Evolutionary conservation across 495 filamentous ascomycete genomes (phyloP).

Genomic region (Parathielavia appendiculata): DNA sequence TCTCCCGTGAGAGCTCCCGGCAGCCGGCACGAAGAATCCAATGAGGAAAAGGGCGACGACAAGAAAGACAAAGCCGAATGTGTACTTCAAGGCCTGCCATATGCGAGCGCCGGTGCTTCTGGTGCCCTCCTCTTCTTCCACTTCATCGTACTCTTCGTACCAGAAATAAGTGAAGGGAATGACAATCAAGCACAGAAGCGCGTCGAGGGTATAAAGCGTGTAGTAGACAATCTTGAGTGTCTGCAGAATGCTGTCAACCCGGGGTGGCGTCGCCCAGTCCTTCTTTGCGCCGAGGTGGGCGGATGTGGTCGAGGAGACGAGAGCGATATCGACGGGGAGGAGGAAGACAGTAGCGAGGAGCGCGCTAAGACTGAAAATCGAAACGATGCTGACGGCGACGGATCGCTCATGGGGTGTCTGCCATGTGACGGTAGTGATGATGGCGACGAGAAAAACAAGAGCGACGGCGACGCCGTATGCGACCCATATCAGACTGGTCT

Average conservation of each 20-base stretch:
- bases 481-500: slow-evolving; percentile 83
- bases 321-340: slow-evolving; percentile 89
- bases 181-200: slow-evolving; percentile 80
- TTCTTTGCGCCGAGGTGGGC: slow-evolving; percentile 76
- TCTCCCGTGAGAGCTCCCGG: slow-evolving; percentile 54
- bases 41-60: slow-evolving; percentile 80
- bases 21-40: slow-evolving; percentile 86
- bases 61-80: slow-evolving; percentile 73
- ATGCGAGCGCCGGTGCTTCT: slow-evolving; percentile 63
- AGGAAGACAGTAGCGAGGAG: slow-evolving; percentile 90
- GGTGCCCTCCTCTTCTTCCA: slow-evolving; percentile 69
- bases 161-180: slow-evolving; percentile 97
- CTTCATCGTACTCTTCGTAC: slow-evolving; percentile 94
- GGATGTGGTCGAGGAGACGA: slow-evolving; percentile 82
- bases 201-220: slow-evolving; percentile 84
- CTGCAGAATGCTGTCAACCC: slow-evolving; percentile 67
- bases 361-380: slow-evolving; percentile 76
- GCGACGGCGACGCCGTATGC: slow-evolving; percentile 78
- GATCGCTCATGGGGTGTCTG: slow-evolving; percentile 85
- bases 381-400: slow-evolving; percentile 69
- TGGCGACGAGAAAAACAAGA: slow-evolving; percentile 63
- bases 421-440: slow-evolving; percentile 79
- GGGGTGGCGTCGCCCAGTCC: slow-evolving; percentile 82
- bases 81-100: slow-evolving; percentile 86
- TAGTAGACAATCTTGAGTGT: slow-evolving; percentile 90